Evolutionary conservation across 495 filamentous ascomycete species (phyloP).

Genomic region (Collariella sp.): DNA sequence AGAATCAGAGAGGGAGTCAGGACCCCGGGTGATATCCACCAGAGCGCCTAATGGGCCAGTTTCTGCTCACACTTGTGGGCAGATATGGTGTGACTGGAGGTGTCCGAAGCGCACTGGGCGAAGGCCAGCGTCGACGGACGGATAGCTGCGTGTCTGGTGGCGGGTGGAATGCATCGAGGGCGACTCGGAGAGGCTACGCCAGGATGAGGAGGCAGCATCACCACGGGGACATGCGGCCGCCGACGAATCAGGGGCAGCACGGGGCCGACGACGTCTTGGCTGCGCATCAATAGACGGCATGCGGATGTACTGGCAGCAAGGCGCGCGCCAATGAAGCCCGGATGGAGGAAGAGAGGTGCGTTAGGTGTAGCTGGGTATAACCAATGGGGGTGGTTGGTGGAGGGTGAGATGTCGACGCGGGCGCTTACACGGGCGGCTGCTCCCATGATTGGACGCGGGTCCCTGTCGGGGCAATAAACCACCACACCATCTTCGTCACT

Average conservation of each 20-base stretch:
- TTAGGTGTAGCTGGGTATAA: constrained; percentile 7
- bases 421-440: constrained; percentile 27
- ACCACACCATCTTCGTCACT: constrained; percentile 6
- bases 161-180: constrained; percentile 9
- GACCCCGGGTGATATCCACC: constrained; percentile 14
- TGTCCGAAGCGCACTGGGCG: constrained; percentile 7
- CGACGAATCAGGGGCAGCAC: constrained; percentile 22
- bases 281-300: constrained; percentile 23
- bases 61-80: neutral
- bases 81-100: constrained; percentile 14
- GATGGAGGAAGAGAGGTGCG: constrained; percentile 9
- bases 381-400: constrained; percentile 21
- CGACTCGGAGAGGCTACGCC: constrained; percentile 3
- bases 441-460: constrained; percentile 19
- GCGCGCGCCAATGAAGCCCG: constrained; percentile 27
- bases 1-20: constrained; percentile 5
- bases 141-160: neutral
- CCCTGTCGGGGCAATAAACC: constrained; percentile 11
- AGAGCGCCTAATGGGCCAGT: constrained; percentile 21
- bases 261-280: neutral
- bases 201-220: constrained; percentile 17
- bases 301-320: constrained; percentile 21
- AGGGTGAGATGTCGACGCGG: constrained; percentile 17
- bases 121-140: neutral
- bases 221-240: constrained; percentile 4